phyloP scores from a whole-genome alignment of 1,139 yeast genomes.

The Blastobotrys apis region DNA sequence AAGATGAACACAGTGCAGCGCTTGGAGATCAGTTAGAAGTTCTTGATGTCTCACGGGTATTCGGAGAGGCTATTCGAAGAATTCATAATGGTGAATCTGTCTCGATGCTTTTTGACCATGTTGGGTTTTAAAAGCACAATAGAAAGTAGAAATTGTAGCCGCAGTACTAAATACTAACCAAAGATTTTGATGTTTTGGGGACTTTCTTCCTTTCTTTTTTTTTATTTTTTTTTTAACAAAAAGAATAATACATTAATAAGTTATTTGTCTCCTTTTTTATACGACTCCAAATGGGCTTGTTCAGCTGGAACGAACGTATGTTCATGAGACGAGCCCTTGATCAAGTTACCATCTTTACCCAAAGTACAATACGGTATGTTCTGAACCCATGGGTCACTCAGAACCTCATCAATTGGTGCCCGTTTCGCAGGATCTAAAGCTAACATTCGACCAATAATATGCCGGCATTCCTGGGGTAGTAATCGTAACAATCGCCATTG shows the following conservation, averaged over 20 bases:
- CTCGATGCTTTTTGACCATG: conserved; percentile 83
- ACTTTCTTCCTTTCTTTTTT: too few species aligned
- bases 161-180: too few species aligned
- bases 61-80: conserved; percentile 92
- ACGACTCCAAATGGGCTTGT: conserved; percentile 43
- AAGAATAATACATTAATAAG: too few species aligned
- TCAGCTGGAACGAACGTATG: conserved; percentile 55
- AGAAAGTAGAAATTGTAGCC: too few species aligned
- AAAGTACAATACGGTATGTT: conserved; percentile 47
- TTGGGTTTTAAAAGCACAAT: conserved; percentile 23
- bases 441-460: conserved; percentile 70
- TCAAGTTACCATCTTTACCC: conserved; percentile 40
- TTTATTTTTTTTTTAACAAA: too few species aligned
- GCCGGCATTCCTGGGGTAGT: conserved; percentile 81
- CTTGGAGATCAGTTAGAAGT: conserved; percentile 70
- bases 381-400: conserved; percentile 66
- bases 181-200: too few species aligned
- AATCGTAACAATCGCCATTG: conserved; percentile 86
- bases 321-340: conserved; percentile 49
- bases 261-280: conserved; percentile 32
- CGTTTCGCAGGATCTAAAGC: conserved; percentile 63
- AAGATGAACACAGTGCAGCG: conserved; percentile 47
- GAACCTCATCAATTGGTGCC: conserved; percentile 63
- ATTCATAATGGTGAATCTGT: conserved; percentile 97
- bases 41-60: conserved; percentile 78